Percentiles rank a stretch among this genome's conserved stretches.
These are phyloP conservation scores for Mycena rosella DNA, from an alignment of 768 basidiomycete species.

Conservation along the genomic window DNA sequence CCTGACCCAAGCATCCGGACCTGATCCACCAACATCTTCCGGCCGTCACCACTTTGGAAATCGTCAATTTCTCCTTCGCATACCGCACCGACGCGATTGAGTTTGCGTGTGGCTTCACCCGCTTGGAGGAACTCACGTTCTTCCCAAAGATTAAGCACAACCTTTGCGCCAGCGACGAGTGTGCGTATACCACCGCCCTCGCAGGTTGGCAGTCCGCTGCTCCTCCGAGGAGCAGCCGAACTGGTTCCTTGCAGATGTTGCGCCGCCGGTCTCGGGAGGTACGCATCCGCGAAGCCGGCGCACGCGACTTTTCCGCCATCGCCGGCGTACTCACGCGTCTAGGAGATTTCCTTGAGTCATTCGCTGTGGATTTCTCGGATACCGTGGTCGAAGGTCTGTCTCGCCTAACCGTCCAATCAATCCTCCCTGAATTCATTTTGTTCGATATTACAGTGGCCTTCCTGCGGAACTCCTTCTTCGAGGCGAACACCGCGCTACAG, in stretches of 20 bases:
- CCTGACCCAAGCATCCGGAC: not conserved
- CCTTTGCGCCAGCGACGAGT: not conserved
- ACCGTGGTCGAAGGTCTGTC: constrained; percentile 10
- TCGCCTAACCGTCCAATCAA: not conserved
- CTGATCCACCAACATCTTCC: not conserved
- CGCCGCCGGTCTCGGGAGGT: not conserved
- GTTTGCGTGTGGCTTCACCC: constrained; percentile 1
- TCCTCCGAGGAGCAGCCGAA: not conserved
- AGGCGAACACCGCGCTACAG: not conserved
- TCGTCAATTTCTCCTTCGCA: not conserved
- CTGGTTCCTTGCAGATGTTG: constrained; percentile 5
- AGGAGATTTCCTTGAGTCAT: not conserved
- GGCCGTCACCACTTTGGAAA: not conserved
- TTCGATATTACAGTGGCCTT: not conserved
- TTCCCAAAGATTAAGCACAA: not conserved
- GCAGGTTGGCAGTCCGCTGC: not conserved
- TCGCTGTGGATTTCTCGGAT: constrained; percentile 2
- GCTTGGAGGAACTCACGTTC: not conserved
- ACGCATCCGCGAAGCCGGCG: constrained; percentile 3
- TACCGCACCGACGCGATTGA: not conserved
- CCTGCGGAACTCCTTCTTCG: not conserved
- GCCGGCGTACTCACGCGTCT: not conserved
- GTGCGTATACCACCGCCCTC: not conserved
- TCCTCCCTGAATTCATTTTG: not conserved
- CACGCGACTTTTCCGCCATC: not conserved